Evolutionary conservation across 345 rosid species (phyloP), one percentile per base, ranked within the genome.

Genomic region (Ceriops zippeliana): DNA sequence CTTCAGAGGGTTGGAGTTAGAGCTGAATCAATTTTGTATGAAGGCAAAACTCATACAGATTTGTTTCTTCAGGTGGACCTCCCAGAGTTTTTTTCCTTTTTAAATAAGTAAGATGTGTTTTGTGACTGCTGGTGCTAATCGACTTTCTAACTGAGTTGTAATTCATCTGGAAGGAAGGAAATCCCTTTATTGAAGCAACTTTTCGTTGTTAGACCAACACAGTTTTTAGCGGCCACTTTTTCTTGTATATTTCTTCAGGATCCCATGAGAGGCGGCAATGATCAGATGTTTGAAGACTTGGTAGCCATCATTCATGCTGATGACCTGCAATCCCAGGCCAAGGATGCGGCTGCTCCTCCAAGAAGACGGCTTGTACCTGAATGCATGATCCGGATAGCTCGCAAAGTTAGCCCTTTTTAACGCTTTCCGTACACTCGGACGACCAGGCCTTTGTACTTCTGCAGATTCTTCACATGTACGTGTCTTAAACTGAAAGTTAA

Each of bases 261-360:
- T 83, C 99, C 98, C 19, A 90, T 95, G 99, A 87, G 99, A 77
- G 99, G 99, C 34, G 99, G 97, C 19, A 81, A 49, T 69, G 99
- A 95, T 72, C 84, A 81, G 54, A 78, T 95, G 93, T 87, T 90
- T 71, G 96, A 91, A 85, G 98, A 87, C 72, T 61, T 91, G 26
- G 89, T 91, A 49, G 73, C 85, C 58, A 78, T 83, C 58, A 72
- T 95, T 75, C 80, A 90, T 70, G 89, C 83, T 49, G 84, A 70
- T 54, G 84, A 91, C 65, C 58, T 73, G 38, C 87, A 86, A 74
- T 84, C 83, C 47, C 75, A 68, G 66, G 86, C 82, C 70, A 82
- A 76, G 81, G 86, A 83, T 75, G 82, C 78, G 32, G 84, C 46
- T 67, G 96, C 96, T 6, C 84, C 90, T 57, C 96, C 83, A 13